Percentiles rank a stretch among this genome's conserved stretches.
Conservation (phyloP, 495 filamentous ascomycete genomes). For the Penicillium maclennaniae region DNA sequence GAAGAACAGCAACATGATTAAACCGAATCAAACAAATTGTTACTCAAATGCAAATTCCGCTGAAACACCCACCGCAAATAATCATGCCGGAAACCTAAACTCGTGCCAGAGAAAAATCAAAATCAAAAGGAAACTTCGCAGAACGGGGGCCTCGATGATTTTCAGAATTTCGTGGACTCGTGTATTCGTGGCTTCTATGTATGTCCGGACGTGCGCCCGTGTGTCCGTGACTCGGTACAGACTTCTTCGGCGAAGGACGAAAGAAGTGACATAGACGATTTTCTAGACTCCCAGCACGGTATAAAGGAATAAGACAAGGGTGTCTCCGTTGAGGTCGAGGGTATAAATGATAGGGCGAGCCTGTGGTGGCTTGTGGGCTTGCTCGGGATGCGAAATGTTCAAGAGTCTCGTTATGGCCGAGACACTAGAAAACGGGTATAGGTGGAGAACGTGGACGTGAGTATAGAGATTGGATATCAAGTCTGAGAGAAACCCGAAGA, state of each 20-base stretch:
- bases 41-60: neutral
- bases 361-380: neutral
- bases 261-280: neutral
- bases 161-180: slow-evolving; percentile 23
- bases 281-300: neutral
- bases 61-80: neutral
- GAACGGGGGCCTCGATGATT: slow-evolving; percentile 17
- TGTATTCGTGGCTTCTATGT: slow-evolving; percentile 30
- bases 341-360: neutral
- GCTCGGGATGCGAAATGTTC: neutral
- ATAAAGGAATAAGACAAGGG: neutral
- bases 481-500: neutral
- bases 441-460: neutral
- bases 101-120: neutral
- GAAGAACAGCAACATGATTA: neutral
- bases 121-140: neutral
- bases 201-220: slow-evolving; percentile 13
- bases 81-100: neutral
- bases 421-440: neutral
- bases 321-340: neutral
- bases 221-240: slow-evolving; percentile 16
- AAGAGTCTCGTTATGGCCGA: neutral
- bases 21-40: neutral
- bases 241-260: slow-evolving; percentile 12
- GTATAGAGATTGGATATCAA: neutral